These are phyloP conservation scores for Neurospora sp. DNA, from an alignment of 2,329 filamentous ascomycete genomes.

Conservation along the genomic window DNA sequence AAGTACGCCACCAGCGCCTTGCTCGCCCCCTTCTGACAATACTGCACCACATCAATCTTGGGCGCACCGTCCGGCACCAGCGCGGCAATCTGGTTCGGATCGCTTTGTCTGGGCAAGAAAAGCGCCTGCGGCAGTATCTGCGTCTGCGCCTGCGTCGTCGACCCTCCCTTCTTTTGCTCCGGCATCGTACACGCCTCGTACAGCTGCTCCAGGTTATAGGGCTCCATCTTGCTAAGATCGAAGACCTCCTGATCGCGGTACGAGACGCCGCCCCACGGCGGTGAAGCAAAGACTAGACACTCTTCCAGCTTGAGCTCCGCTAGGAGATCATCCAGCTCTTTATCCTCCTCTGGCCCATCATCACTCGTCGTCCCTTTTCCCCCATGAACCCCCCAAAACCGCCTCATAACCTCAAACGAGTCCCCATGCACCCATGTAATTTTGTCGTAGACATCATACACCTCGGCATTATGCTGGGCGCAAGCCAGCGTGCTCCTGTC, in stretches of 20 bases:
- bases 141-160: background rate
- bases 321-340: background rate
- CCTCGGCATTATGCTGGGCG: constrained; percentile 79
- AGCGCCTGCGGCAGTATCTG: constrained; percentile 53
- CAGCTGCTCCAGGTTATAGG: constrained; percentile 61
- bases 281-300: constrained; percentile 42
- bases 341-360: background rate
- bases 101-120: constrained; percentile 77
- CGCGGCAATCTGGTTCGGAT: constrained; percentile 66
- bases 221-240: constrained; percentile 76
- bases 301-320: background rate
- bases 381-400: background rate
- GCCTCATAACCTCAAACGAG: constrained; percentile 61
- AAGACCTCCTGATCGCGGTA: constrained; percentile 60
- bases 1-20: constrained; percentile 66
- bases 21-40: constrained; percentile 82
- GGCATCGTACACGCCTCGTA: constrained; percentile 43
- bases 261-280: constrained; percentile 50
- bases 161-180: background rate
- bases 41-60: constrained; percentile 72
- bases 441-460: constrained; percentile 67
- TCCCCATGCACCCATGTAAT: constrained; percentile 85
- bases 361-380: background rate
- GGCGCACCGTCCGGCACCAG: constrained; percentile 33
- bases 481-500: constrained; percentile 73